phyloP scores from a whole-genome alignment of 352 stramenopile species.

The Pythium vanterpoolii region DNA sequence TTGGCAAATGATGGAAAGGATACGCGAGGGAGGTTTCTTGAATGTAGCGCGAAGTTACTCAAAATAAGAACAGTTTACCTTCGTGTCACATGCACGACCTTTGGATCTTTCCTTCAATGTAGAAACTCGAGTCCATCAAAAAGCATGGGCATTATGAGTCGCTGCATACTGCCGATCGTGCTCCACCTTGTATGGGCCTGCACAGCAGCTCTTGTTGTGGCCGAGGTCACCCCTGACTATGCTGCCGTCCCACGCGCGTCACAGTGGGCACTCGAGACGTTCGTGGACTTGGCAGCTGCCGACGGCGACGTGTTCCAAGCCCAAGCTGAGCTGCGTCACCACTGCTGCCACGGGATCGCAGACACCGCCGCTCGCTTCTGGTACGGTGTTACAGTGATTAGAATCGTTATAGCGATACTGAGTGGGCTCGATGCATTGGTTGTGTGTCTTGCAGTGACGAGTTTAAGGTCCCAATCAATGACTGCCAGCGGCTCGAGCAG shows the following conservation, averaged over 20 bases:
- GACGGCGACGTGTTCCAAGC: constrained; percentile 8
- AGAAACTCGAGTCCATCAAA: constrained; percentile 5
- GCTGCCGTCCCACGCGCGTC: too few species aligned
- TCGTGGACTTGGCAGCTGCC: constrained; percentile 14
- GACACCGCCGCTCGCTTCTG: constrained; percentile 19
- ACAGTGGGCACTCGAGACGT: constrained; percentile 26
- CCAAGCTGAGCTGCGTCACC: constrained; percentile 21
- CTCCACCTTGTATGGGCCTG: not conserved
- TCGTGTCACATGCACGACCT: constrained; percentile 3
- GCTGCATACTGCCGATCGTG: not conserved
- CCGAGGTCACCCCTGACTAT: not conserved
- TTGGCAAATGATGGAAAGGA: constrained; percentile 18
- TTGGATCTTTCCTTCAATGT: not conserved
- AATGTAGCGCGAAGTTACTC: not conserved
- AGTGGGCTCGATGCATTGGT: not conserved
- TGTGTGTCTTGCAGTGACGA: constrained; percentile 6
- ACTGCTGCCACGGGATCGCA: constrained; percentile 19
- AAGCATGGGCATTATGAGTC: not conserved
- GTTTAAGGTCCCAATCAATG: constrained; percentile 14
- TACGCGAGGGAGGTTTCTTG: constrained; percentile 15
- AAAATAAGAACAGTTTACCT: constrained; percentile 10
- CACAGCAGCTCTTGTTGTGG: not conserved
- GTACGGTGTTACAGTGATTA: not conserved
- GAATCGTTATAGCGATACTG: not conserved
- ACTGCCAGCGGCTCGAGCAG: constrained; percentile 16